Conservation (phyloP, 345 rosid species). For the Eutrema japonicum region DNA sequence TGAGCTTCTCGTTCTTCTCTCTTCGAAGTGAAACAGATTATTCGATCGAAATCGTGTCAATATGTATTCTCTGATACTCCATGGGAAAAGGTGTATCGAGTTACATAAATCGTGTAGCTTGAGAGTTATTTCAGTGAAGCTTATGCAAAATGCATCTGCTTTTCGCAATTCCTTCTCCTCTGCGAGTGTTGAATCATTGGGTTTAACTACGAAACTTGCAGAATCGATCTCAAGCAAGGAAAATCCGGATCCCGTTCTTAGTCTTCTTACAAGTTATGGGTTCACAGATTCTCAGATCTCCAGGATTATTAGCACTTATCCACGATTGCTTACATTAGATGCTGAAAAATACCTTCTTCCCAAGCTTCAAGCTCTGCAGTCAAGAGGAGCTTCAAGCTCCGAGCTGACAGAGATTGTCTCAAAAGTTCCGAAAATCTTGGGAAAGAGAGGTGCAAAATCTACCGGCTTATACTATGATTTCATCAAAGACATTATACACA, state of each 20-base stretch:
- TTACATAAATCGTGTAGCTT: conserved; percentile 9
- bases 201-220: conserved; percentile 30
- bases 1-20: not conserved
- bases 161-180: conserved; percentile 14
- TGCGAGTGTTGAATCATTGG: conserved; percentile 24
- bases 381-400: conserved; percentile 37
- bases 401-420: conserved; percentile 20
- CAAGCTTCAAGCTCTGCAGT: conserved; percentile 39
- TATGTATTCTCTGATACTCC: conserved; percentile 30
- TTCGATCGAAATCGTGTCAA: not conserved
- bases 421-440: conserved; percentile 18
- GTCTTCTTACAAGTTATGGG: conserved; percentile 31
- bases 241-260: conserved; percentile 18
- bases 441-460: conserved; percentile 8
- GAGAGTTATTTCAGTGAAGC: conserved; percentile 8
- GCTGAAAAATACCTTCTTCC: conserved; percentile 36
- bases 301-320: conserved; percentile 12
- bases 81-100: conserved; percentile 1
- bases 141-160: conserved; percentile 16
- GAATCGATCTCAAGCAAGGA: conserved; percentile 25
- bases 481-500: conserved; percentile 22
- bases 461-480: conserved; percentile 24
- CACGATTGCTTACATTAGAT: conserved; percentile 29
- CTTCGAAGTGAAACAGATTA: not conserved
- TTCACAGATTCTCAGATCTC: conserved; percentile 40